Conservation (phyloP, 2,329 filamentous ascomycete genomes). For the Penicillium sp. region DNA sequence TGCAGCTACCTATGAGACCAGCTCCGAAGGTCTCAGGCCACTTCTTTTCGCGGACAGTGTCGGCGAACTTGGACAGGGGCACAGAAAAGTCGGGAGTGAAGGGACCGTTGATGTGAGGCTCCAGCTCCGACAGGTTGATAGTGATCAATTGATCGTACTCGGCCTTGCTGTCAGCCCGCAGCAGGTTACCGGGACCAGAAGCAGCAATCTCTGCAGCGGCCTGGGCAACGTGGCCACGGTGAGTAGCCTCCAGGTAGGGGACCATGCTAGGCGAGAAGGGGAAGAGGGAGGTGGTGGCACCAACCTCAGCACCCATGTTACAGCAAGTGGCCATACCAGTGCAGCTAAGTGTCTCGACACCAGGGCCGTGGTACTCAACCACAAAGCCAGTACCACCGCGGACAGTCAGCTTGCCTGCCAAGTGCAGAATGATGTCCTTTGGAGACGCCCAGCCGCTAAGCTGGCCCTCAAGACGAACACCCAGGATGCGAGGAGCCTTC, state of each 20-base stretch:
- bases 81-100: constrained; percentile 98
- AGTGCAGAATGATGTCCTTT: constrained; percentile 97
- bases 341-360: constrained; percentile 67
- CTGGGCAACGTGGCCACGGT: constrained; percentile 84
- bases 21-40: constrained; percentile 98
- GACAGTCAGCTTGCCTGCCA: constrained; percentile 92
- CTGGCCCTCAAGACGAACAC: constrained; percentile 87
- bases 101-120: constrained; percentile 97
- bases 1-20: constrained; percentile 96
- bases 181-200: constrained; percentile 50
- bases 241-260: constrained; percentile 88
- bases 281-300: constrained; percentile 86
- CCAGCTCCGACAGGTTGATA: constrained; percentile 89
- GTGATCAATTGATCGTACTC: constrained; percentile 96
- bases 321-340: constrained; percentile 86
- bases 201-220: constrained; percentile 79
- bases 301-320: constrained; percentile 63
- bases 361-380: constrained; percentile 56
- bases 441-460: constrained; percentile 87
- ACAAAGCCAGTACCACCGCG: constrained; percentile 96
- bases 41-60: constrained; percentile 86
- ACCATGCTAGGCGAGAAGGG: constrained; percentile 98
- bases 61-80: constrained; percentile 94
- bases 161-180: constrained; percentile 80
- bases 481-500: constrained; percentile 95